Evolutionary conservation across 257 asterid genomes (phyloP), one percentile per base, ranked within the genome.

Genomic region (Petunia axillaris): DNA sequence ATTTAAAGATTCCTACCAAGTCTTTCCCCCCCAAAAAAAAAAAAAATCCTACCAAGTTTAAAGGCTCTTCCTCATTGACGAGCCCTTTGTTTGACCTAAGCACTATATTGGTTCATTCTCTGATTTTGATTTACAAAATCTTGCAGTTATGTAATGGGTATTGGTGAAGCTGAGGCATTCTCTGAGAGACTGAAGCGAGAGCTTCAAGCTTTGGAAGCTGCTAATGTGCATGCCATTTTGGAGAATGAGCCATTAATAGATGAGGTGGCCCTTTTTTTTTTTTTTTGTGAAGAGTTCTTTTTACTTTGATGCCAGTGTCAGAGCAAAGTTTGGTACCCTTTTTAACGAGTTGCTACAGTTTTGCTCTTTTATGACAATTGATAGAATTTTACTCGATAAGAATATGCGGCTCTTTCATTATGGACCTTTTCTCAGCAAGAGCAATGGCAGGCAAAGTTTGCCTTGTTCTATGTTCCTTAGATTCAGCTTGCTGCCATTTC

Each of bases 201-300:
- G 88, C 98, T 96, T 80, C 99, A 96, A 85, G 99, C 98, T 73
- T 89, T 96, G 83, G 99, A 96, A 90, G 99, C 99, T 5, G 98
- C 99, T 84, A 96, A 96, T 83, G 97, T 96, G 65, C 99, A 96
- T 86, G 97, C 98, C 82, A 91, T 96, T 84, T 84, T 96, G 93
- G 99, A 96, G 87, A 96, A 90, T 55, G 98, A 90, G 85, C 94
- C 96, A 82, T 87, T 94, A 89, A 85, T 96, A 79, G 88, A 81
- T 62, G 92, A 96, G 95, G 99, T 95, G 80, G 63, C 66, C 59
- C 41, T 70, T 76, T 25, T 59, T 36, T 68, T 36, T 68, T 58
- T 58, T 66, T 62, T 81, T 82, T 77, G 79, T 41, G 54, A 44
- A 77, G 59, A 70, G 77, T 70, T 48, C 59, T 70, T 70, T 35